Percentiles rank a stretch among this genome's conserved stretches.
Evolutionary conservation across 1,139 yeast species (phyloP).

Genomic region (Yamadazyma pseudoaaseri): DNA sequence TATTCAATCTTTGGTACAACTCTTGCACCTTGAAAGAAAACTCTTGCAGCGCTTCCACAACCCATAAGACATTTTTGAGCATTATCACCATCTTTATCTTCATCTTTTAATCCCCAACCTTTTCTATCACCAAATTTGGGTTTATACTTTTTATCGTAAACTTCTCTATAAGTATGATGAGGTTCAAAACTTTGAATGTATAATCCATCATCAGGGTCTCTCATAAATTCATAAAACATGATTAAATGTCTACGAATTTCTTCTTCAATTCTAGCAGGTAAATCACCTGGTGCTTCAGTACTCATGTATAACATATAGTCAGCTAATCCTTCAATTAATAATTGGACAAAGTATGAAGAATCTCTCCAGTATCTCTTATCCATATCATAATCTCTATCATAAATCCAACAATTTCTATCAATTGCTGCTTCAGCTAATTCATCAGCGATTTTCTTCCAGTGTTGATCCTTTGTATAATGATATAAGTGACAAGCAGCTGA

Average conservation of each 20-base stretch:
- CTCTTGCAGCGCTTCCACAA: conserved; percentile 64
- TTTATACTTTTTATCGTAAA: conserved; percentile 49
- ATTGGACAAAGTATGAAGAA: conserved; percentile 61
- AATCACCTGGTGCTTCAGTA: conserved; percentile 41
- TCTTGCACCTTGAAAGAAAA: conserved; percentile 69
- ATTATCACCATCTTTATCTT: conserved; percentile 39
- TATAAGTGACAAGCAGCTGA: conserved; percentile 56
- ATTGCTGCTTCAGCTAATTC: conserved; percentile 62
- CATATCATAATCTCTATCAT: conserved; percentile 63
- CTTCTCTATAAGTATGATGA: conserved; percentile 50
- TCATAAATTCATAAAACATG: conserved; percentile 56
- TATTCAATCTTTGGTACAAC: conserved; percentile 37
- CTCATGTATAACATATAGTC: conserved; percentile 57
- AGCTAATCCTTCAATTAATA: conserved; percentile 67
- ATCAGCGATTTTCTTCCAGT: conserved; percentile 58
- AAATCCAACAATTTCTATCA: conserved; percentile 54
- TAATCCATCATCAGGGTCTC: conserved; percentile 58
- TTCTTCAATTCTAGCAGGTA: conserved; percentile 33
- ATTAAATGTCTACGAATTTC: conserved; percentile 52
- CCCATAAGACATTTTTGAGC: conserved; percentile 63
- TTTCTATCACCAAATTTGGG: conserved; percentile 58
- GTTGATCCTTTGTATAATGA: conserved; percentile 49
- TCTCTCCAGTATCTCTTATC: conserved; percentile 66
- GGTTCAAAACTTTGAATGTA: conserved; percentile 66
- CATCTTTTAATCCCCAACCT: conserved; percentile 50